Base-by-base conservation (phyloP, 805 yeast species). In the Candida pseudoglaebosa region DNA sequence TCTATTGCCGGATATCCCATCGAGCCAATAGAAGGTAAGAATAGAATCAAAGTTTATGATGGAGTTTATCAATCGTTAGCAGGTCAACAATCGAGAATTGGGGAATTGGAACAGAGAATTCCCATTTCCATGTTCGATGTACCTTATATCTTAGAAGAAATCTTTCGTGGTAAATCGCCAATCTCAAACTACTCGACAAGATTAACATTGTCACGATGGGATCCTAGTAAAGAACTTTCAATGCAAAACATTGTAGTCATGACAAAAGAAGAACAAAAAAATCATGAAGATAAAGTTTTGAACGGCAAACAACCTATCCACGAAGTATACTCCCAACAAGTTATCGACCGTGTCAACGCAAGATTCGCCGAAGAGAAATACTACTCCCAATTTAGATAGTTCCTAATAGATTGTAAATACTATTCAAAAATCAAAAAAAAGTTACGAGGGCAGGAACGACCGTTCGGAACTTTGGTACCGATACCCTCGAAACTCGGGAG, bases 121-220 rank as follows among this genome's bases (percentile, higher is more conserved):
- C 91, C 91, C 24, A 69, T 85, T 20, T 71, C 88, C 1, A 52
- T 81, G 40, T 67, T 63, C 34, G 99, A 93, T 43, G 80, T 87
- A 19, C 84, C 80, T 32, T 93, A 89, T 55, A 70, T 91, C 12
- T 70, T 90, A 24, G 98, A 91, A 55, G 99, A 93, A 62, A 83
- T 93, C 2, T 93, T 80, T 68, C 78, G 95, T 44, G 97, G 98
- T 10, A 88, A 89, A 59, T 84, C 96, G 0, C 93, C 95, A 13
- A 73, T 90, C 10, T 82, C 95, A 13, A 84, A 90, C 14, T 85
- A 73, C 50, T 82, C 90, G 4, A 85, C 95, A 1, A 77, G 89
- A 50, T 67, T 91, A 43, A 78, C 91, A 1, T 70, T 93, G 28
- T 80, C 95, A 1, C 71, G 85, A 55, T 93, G 99, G 99, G 83